A percentile compares a stretch with the other conserved stretches of the same genome.
phyloP scores from a whole-genome alignment of 176 grass and related monocot genomes.

The Triticum dicoccoides region DNA sequence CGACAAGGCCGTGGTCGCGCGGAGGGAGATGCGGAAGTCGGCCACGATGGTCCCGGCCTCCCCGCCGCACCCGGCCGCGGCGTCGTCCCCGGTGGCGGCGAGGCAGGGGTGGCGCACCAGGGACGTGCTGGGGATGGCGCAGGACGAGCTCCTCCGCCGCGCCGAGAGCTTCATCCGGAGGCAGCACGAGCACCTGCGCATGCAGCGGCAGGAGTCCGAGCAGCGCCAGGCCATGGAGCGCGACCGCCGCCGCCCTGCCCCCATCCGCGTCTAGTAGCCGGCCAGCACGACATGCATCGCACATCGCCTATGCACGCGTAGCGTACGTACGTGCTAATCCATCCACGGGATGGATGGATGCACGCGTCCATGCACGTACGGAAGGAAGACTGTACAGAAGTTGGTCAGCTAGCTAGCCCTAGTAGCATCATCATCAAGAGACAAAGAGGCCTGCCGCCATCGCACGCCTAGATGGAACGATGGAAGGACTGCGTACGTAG shows the following conservation, averaged over 20 bases:
- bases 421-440: background rate
- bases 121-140: constrained; percentile 46
- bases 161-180: constrained; percentile 73
- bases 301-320: background rate
- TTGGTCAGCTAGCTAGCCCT: background rate
- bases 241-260: background rate
- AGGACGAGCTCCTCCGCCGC: constrained; percentile 58
- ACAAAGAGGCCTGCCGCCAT: background rate
- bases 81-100: constrained; percentile 7
- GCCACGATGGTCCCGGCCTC: constrained; percentile 29
- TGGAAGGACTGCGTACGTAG: background rate
- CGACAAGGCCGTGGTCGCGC: constrained; percentile 1
- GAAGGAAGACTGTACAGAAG: constrained; percentile 2
- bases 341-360: background rate
- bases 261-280: constrained; percentile 25
- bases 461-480: background rate
- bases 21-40: constrained; percentile 35
- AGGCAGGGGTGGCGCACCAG: constrained; percentile 60
- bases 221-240: constrained; percentile 46
- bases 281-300: background rate
- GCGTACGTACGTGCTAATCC: background rate
- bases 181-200: constrained; percentile 68
- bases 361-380: constrained; percentile 1
- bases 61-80: background rate
- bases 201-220: constrained; percentile 81